Evolutionary conservation across 2,329 filamentous ascomycete genomes (phyloP).

Genomic region (Hypoxylon sp.): DNA sequence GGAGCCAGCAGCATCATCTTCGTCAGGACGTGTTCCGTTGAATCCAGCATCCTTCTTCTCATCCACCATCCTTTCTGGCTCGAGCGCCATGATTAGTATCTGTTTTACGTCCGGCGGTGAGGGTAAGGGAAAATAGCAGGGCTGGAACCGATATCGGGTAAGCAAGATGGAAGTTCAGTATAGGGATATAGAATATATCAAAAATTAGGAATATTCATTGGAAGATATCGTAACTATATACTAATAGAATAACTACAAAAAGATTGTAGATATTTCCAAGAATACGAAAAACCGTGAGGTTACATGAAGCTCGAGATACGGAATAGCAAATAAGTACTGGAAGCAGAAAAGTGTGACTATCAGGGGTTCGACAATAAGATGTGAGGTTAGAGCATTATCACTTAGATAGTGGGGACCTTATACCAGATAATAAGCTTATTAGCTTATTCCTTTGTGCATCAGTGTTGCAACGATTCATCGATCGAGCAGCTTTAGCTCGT

Average conservation of each 20-base stretch:
- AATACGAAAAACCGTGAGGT: slow-evolving; percentile 1
- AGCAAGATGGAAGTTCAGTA: slow-evolving; percentile 1
- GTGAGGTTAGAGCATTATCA: slow-evolving; percentile 1
- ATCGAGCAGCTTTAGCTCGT: slow-evolving; percentile 15
- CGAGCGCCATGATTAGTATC: slow-evolving; percentile 17
- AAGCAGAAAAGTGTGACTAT: too few species aligned
- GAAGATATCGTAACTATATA: background rate
- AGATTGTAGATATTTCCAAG: slow-evolving; percentile 10
- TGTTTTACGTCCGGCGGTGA: too few species aligned
- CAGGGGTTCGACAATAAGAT: slow-evolving; percentile 6
- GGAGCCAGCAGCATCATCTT: slow-evolving; percentile 25
- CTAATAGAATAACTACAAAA: too few species aligned
- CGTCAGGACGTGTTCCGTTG: slow-evolving; percentile 3
- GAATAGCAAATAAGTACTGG: slow-evolving; percentile 6
- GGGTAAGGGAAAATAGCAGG: background rate
- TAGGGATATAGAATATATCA: too few species aligned
- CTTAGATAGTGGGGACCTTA: slow-evolving; percentile 2
- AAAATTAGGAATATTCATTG: background rate
- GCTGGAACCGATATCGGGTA: slow-evolving; percentile 27
- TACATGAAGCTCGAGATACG: slow-evolving; percentile 9
- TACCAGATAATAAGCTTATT: slow-evolving; percentile 7
- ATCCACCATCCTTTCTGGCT: slow-evolving; percentile 27
- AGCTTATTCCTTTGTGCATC: slow-evolving; percentile 3
- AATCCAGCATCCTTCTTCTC: slow-evolving; percentile 13
- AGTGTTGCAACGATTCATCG: slow-evolving; percentile 13